Conservation (phyloP, 1,284 basidiomycete genomes). For the Ustilago vetiveriae region DNA sequence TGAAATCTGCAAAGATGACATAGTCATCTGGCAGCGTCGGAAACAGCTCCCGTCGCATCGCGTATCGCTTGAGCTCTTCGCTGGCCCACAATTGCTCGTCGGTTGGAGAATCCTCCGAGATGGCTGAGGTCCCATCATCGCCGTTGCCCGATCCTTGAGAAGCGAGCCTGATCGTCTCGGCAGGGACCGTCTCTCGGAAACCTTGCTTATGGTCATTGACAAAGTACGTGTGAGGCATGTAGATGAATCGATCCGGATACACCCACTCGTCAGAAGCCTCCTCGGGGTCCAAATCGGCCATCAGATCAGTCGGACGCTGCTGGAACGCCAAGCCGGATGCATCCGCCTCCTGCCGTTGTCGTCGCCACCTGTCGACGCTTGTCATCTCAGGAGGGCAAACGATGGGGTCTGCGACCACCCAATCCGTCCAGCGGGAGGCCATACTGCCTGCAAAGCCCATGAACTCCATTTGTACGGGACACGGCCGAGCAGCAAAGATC, state of each 20-base stretch:
- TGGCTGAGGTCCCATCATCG: not conserved
- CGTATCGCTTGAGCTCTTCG: conserved; percentile 70
- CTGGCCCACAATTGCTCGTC: conserved; percentile 70
- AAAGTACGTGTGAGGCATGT: conserved; percentile 74
- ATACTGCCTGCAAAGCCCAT: conserved; percentile 71
- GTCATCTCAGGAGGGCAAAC: conserved; percentile 71
- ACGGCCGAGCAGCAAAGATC: conserved; percentile 74
- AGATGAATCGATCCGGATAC: conserved; percentile 69
- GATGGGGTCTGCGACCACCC: conserved; percentile 73
- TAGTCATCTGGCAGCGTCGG: conserved; percentile 68
- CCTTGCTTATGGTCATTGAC: conserved; percentile 75
- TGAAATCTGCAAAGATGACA: conserved; percentile 75
- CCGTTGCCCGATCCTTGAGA: conserved; percentile 1
- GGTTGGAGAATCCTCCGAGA: conserved; percentile 1
- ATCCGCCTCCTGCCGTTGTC: conserved; percentile 1
- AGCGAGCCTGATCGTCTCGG: conserved; percentile 13
- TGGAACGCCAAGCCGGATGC: conserved; percentile 28
- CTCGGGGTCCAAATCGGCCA: conserved; percentile 73
- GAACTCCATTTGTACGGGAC: conserved; percentile 74
- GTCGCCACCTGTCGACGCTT: conserved; percentile 69
- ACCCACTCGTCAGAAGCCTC: conserved; percentile 71
- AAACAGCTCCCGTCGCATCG: conserved; percentile 70
- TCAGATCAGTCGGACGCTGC: conserved; percentile 65
- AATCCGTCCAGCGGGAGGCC: conserved; percentile 74
- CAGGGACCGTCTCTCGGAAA: conserved; percentile 63